Evolutionary conservation across 164 flowering plant genomes (phyloP).

Genomic region (Malania oleifera): DNA sequence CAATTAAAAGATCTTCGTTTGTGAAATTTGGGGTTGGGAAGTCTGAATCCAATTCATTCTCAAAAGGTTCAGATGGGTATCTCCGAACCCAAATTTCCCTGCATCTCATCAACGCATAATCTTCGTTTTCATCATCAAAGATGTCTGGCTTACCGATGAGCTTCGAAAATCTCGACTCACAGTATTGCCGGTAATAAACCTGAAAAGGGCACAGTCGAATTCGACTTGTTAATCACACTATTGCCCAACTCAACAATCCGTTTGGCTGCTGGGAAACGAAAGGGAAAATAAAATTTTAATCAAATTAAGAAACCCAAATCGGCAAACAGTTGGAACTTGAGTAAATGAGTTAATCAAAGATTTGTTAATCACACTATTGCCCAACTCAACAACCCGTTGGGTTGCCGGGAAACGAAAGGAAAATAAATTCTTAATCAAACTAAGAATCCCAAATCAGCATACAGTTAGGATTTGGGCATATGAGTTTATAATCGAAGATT

Average conservation of each 20-base stretch:
- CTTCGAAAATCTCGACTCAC: conserved; percentile 64
- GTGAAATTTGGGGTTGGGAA: neutral
- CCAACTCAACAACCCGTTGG: neutral
- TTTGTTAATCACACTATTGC: neutral
- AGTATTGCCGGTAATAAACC: conserved; percentile 63
- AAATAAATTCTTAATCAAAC: neutral
- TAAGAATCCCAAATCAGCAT: neutral
- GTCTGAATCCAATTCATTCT: conserved; percentile 36
- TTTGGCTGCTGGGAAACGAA: neutral
- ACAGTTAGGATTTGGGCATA: no score
- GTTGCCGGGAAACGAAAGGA: neutral
- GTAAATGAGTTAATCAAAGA: neutral
- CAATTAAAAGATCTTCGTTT: conserved; percentile 33
- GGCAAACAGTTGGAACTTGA: neutral
- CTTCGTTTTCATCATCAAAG: conserved; percentile 80
- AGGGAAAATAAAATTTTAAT: neutral
- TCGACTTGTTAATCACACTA: neutral
- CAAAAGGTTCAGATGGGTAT: conserved; percentile 77
- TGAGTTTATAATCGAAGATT: neutral
- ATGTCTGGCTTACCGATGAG: conserved; percentile 60
- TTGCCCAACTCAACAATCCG: neutral
- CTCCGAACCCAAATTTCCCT: conserved; percentile 54
- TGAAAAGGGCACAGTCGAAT: conserved; percentile 19
- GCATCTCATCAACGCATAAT: conserved; percentile 76
- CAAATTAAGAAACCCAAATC: neutral